A percentile compares a stretch with the other conserved stretches of the same genome.
phyloP scores from a whole-genome alignment of 441 rosid species.

The Viola pubescens region DNA sequence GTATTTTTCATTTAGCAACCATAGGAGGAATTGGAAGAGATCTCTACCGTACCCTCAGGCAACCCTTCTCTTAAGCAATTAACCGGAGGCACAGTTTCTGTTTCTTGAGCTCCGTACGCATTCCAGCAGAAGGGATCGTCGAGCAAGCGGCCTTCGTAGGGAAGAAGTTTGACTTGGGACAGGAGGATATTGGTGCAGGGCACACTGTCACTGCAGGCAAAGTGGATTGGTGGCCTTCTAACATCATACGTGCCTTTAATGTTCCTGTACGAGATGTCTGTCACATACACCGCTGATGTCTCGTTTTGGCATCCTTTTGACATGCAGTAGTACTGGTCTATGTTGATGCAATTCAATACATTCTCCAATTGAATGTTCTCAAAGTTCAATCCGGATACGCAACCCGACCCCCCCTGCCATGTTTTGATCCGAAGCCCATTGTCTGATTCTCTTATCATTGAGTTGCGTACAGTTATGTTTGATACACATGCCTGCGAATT shows the following conservation, averaged over 20 bases:
- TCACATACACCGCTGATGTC: conserved; percentile 76
- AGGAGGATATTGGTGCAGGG: conserved; percentile 81
- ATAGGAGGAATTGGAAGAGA: conserved; percentile 25
- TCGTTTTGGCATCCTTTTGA: conserved; percentile 62
- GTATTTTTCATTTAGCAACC: conserved; percentile 28
- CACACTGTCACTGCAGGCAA: conserved; percentile 89
- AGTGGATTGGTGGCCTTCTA: conserved; percentile 70
- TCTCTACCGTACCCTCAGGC: conserved; percentile 38
- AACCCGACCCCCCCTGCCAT: conserved; percentile 92
- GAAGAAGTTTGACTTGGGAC: conserved; percentile 89
- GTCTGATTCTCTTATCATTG: conserved; percentile 68
- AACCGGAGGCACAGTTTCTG: conserved; percentile 73
- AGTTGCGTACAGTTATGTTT: conserved; percentile 69
- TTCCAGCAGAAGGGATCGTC: conserved; percentile 97
- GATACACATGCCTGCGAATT: conserved; percentile 89
- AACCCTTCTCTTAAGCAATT: conserved; percentile 70
- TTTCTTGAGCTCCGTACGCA: conserved; percentile 78
- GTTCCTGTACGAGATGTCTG: conserved; percentile 55
- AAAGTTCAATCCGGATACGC: conserved; percentile 56
- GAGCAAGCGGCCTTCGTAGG: conserved; percentile 63
- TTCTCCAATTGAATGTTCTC: conserved; percentile 91
- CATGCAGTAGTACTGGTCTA: conserved; percentile 83
- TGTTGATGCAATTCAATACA: conserved; percentile 76
- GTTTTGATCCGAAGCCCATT: conserved; percentile 88
- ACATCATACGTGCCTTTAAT: conserved; percentile 90